Conservation (phyloP, 1,284 basidiomycete genomes). For the Tranzscheliella williamsii region DNA sequence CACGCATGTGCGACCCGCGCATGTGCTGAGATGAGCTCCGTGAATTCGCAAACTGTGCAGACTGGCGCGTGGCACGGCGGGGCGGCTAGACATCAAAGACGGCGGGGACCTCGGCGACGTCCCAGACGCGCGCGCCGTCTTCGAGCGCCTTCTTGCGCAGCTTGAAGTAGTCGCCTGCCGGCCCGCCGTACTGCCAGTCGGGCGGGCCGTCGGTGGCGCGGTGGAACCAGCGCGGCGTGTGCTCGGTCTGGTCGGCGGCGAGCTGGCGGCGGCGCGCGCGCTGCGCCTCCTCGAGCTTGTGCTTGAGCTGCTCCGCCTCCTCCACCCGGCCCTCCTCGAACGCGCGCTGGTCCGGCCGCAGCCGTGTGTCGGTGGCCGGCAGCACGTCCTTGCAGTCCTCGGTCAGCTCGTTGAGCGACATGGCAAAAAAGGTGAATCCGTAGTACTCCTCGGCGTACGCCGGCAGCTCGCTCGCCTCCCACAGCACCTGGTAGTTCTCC, state of each 20-base stretch:
- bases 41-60: no score
- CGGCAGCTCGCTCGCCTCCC: slow-evolving; percentile 57
- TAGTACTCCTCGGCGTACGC: slow-evolving; percentile 54
- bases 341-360: slow-evolving; percentile 81
- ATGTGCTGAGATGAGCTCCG: no score
- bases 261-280: slow-evolving; percentile 60
- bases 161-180: slow-evolving; percentile 47
- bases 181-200: slow-evolving; percentile 51
- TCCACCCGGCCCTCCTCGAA: slow-evolving; percentile 80
- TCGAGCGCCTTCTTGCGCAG: slow-evolving; percentile 18
- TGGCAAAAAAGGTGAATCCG: slow-evolving; percentile 60
- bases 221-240: slow-evolving; percentile 55
- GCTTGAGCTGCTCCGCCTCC: slow-evolving; percentile 76
- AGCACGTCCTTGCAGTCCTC: slow-evolving; percentile 70
- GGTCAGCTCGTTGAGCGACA: slow-evolving; percentile 57
- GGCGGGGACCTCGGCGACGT: slow-evolving; percentile 8
- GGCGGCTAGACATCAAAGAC: slow-evolving; percentile 25
- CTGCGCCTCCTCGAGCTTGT: slow-evolving; percentile 70
- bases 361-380: slow-evolving; percentile 81
- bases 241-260: slow-evolving; percentile 57
- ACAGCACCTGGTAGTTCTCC: slow-evolving; percentile 55
- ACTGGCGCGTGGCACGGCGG: not conserved
- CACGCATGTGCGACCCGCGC: no score
- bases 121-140: slow-evolving; percentile 8
- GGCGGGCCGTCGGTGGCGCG: slow-evolving; percentile 20